phyloP scores from a whole-genome alignment of 306 rosid species.

The Quercus mongolica region DNA sequence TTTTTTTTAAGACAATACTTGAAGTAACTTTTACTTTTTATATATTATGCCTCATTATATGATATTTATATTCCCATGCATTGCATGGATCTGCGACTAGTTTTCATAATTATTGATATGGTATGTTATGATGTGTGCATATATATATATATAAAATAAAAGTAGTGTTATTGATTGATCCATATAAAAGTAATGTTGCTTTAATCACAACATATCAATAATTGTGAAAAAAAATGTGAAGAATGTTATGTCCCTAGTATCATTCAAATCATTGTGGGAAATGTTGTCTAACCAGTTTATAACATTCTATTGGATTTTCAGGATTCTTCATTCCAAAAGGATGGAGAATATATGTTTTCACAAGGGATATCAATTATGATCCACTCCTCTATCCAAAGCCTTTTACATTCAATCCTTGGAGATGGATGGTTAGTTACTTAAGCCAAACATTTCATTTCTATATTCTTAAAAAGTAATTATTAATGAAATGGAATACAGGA shows the following conservation, averaged over 20 bases:
- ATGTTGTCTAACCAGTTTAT: background rate
- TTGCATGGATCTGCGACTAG: fast-evolving
- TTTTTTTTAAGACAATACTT: too few species aligned
- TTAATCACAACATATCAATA: background rate
- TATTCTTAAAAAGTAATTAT: background rate
- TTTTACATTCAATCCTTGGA: conserved; percentile 57
- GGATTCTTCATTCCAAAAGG: conserved; percentile 73
- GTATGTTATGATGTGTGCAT: too few species aligned
- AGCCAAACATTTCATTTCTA: background rate
- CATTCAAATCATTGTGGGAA: background rate
- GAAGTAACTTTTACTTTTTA: too few species aligned
- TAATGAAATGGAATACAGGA: conserved; percentile 35
- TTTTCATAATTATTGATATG: too few species aligned
- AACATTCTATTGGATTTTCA: conserved; percentile 10
- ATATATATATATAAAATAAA: too few species aligned
- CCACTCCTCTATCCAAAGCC: conserved; percentile 61
- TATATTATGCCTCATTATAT: too few species aligned
- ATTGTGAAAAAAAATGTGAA: too few species aligned
- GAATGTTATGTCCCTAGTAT: too few species aligned
- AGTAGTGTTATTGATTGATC: too few species aligned
- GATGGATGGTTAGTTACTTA: conserved; percentile 65
- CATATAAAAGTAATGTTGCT: too few species aligned
- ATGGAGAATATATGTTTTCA: conserved; percentile 72
- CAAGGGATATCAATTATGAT: conserved; percentile 73
- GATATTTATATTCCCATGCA: too few species aligned